Evolutionary conservation across 75 land plant species (phyloP), one percentile per base, ranked within the genome.

Genomic region (Azolla pinnata): DNA sequence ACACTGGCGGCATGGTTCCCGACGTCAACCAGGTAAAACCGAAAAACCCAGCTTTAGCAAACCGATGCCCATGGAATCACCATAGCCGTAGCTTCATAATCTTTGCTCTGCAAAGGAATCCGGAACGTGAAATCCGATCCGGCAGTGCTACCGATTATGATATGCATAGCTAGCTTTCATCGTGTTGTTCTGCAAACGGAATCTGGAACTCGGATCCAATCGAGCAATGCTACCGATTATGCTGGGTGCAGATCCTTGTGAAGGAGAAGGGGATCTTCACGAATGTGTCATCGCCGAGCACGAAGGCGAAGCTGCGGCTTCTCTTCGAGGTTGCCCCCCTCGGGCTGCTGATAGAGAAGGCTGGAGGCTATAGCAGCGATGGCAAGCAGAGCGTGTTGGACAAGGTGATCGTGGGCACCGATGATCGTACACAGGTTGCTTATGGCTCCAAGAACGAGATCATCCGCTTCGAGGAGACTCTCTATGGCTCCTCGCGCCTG

Each of bases 1-100:
- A 92, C 87, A 92, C 96, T 2, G 97, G 96, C 55, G 97, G 97
- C 72, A 92, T 92, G 97, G 97, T 92, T 8, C 97, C 96, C 45
- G 97, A 92, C 67, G 97, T 92, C 29, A 88, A 88, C 78, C 96
- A 92, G 90, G 97, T 92, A 64, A 30, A 28, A n/a, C n/a, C n/a
- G n/a, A n/a, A n/a, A n/a, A n/a, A n/a, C n/a, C n/a, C n/a, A n/a
- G n/a, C n/a, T n/a, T n/a, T n/a, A n/a, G n/a, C n/a, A n/a, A n/a
- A n/a, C n/a, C n/a, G n/a, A n/a, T n/a, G n/a, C n/a, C n/a, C n/a
- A n/a, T n/a, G n/a, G n/a, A n/a, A n/a, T n/a, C n/a, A n/a, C n/a
- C n/a, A n/a, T n/a, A n/a, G n/a, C n/a, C n/a, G n/a, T n/a, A n/a
- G n/a, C n/a, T n/a, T n/a, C n/a, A n/a, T n/a, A n/a, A n/a, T n/a